phyloP scores from a whole-genome alignment of 495 filamentous ascomycete genomes.

The Aspergillus affinis region DNA sequence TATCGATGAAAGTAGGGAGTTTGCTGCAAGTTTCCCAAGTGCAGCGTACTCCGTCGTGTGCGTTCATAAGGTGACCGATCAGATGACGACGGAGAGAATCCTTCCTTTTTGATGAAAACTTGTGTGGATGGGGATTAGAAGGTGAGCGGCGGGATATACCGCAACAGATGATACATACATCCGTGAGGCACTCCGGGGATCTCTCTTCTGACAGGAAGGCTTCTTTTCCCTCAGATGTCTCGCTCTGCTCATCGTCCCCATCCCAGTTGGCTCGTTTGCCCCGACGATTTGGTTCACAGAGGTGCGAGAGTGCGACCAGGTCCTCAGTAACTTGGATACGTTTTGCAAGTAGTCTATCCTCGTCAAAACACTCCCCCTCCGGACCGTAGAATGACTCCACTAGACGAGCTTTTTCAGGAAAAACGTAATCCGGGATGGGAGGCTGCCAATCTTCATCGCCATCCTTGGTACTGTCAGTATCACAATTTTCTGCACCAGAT shows the following conservation, averaged over 20 bases:
- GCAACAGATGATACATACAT: constrained; percentile 32
- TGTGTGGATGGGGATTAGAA: constrained; percentile 30
- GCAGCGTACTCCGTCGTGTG: constrained; percentile 28
- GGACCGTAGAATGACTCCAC: constrained; percentile 32
- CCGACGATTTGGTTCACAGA: constrained; percentile 25
- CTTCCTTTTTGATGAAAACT: constrained; percentile 27
- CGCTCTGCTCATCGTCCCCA: constrained; percentile 16
- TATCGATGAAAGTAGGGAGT: too few species aligned
- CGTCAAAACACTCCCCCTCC: constrained; percentile 26
- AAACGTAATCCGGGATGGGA: constrained; percentile 24
- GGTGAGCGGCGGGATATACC: constrained; percentile 25
- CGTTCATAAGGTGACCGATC: constrained; percentile 26
- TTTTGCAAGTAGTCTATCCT: constrained; percentile 26
- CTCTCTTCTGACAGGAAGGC: constrained; percentile 15
- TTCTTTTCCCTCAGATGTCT: constrained; percentile 13
- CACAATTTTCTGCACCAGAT: constrained; percentile 18
- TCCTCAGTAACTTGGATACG: constrained; percentile 33
- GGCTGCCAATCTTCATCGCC: constrained; percentile 25
- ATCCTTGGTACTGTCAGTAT: too few species aligned
- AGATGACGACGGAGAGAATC: constrained; percentile 34
- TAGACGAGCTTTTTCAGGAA: constrained; percentile 26
- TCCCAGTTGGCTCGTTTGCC: constrained; percentile 28
- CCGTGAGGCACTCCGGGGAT: constrained; percentile 19
- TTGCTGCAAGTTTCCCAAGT: too few species aligned
- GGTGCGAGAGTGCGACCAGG: constrained; percentile 22